Percentiles rank a stretch among this genome's conserved stretches.
These are phyloP conservation scores for Pseudogymnoascus sp. DNA, from an alignment of 2,329 filamentous ascomycete species.

Conservation along the genomic window DNA sequence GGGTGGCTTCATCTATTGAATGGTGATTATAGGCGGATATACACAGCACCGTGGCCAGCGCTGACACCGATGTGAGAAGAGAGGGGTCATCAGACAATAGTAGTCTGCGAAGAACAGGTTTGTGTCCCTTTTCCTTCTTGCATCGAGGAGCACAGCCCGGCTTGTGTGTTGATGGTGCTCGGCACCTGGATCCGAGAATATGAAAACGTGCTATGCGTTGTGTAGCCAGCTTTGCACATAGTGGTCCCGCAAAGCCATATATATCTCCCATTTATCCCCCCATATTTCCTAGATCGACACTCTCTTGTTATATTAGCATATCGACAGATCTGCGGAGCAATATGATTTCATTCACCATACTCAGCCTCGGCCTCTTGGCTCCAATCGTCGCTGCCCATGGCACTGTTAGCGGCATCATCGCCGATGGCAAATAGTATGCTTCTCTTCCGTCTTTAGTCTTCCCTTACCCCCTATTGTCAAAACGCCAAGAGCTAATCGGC, in stretches of 20 bases:
- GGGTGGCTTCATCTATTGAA: not conserved
- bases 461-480: not conserved
- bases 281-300: not conserved
- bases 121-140: not conserved
- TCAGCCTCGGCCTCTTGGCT: slow-evolving; percentile 12
- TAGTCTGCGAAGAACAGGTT: not conserved
- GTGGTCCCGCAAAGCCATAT: not conserved
- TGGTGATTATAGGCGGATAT: not conserved
- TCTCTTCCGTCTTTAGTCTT: not conserved
- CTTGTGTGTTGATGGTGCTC: not conserved
- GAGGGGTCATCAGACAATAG: not conserved
- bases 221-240: not conserved
- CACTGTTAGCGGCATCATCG: slow-evolving; percentile 23
- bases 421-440: slow-evolving; percentile 25
- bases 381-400: slow-evolving; percentile 23
- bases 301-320: not conserved
- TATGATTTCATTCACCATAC: not conserved
- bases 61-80: not conserved
- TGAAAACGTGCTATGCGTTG: not conserved
- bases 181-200: not conserved
- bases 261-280: not conserved
- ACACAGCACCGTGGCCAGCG: not conserved
- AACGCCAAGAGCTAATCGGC: too few relatives aligned
- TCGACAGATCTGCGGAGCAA: not conserved
- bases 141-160: not conserved